Evolutionary conservation across 2,329 filamentous ascomycete species (phyloP).

Genomic region (Clonostachys byssicola): DNA sequence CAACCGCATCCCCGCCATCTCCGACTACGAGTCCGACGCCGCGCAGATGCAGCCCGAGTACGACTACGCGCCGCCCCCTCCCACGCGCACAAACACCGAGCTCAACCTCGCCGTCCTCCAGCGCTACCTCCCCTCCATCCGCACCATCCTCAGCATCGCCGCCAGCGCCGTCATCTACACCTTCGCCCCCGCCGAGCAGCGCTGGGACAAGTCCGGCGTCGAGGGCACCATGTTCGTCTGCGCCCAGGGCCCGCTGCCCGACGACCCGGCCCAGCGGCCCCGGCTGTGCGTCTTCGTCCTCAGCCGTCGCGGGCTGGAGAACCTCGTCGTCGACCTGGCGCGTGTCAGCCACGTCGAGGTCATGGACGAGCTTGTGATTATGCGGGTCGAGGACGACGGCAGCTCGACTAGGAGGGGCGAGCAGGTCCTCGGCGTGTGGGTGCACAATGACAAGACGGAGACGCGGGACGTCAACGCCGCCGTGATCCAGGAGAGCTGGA

Average conservation of each 20-base stretch:
- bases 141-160: conserved; percentile 72
- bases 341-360: conserved; percentile 61
- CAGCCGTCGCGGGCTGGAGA: conserved; percentile 67
- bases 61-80: conserved; percentile 29
- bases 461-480: conserved; percentile 34
- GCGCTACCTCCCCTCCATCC: conserved; percentile 74
- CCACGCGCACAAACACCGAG: conserved; percentile 71
- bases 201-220: conserved; percentile 82
- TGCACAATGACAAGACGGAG: conserved; percentile 44
- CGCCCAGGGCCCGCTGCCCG: conserved; percentile 45
- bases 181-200: conserved; percentile 59
- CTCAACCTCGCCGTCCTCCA: conserved; percentile 83
- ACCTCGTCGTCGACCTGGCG: conserved; percentile 63
- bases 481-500: conserved; percentile 38
- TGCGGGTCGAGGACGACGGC: conserved; percentile 31
- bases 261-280: conserved; percentile 23
- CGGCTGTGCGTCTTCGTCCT: conserved; percentile 64
- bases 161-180: conserved; percentile 84
- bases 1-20: conserved; percentile 32
- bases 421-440: conserved; percentile 48
- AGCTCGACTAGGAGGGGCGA: conserved; percentile 9
- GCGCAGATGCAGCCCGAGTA: conserved; percentile 32
- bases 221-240: conserved; percentile 91
- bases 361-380: conserved; percentile 48
- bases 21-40: conserved; percentile 66